Percentiles rank a stretch among this genome's conserved stretches.
phyloP scores from a whole-genome alignment of 2,329 filamentous ascomycete species.

The Xylaria sp. region DNA sequence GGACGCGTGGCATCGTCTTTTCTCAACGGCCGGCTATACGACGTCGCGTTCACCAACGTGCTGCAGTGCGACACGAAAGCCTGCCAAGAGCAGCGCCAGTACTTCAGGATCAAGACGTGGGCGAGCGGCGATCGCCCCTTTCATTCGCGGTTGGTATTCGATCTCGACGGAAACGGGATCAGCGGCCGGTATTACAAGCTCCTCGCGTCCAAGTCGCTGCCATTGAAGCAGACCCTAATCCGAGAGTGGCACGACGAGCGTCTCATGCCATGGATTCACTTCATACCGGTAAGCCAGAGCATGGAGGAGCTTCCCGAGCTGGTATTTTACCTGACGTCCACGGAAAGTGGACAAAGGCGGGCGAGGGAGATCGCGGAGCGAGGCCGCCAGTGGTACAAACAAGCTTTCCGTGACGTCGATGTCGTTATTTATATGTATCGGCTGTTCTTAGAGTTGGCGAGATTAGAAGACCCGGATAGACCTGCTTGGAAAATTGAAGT shows the following conservation, averaged over 20 bases:
- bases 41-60: conserved; percentile 59
- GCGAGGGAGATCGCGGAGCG: conserved; percentile 64
- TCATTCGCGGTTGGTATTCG: conserved; percentile 58
- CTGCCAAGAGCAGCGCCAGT: conserved; percentile 52
- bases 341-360: conserved; percentile 58
- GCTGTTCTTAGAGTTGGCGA: conserved; percentile 67
- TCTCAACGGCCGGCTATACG: conserved; percentile 54
- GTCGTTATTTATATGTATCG: conserved; percentile 70
- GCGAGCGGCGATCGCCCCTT: conserved; percentile 53
- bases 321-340: conserved; percentile 58
- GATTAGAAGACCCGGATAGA: conserved; percentile 53
- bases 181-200: conserved; percentile 65
- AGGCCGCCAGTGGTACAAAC: conserved; percentile 66
- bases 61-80: conserved; percentile 56
- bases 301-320: conserved; percentile 65
- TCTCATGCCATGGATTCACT: conserved; percentile 67
- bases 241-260: conserved; percentile 70
- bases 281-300: conserved; percentile 62
- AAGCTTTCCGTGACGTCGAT: conserved; percentile 67
- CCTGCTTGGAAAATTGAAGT: conserved; percentile 28
- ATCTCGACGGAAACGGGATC: conserved; percentile 67
- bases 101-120: conserved; percentile 50
- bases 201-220: conserved; percentile 58
- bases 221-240: conserved; percentile 64
- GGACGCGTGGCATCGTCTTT: conserved; percentile 46